Evolutionary conservation across 345 rosid genomes (phyloP).

Genomic region (Trapa bicornis): DNA sequence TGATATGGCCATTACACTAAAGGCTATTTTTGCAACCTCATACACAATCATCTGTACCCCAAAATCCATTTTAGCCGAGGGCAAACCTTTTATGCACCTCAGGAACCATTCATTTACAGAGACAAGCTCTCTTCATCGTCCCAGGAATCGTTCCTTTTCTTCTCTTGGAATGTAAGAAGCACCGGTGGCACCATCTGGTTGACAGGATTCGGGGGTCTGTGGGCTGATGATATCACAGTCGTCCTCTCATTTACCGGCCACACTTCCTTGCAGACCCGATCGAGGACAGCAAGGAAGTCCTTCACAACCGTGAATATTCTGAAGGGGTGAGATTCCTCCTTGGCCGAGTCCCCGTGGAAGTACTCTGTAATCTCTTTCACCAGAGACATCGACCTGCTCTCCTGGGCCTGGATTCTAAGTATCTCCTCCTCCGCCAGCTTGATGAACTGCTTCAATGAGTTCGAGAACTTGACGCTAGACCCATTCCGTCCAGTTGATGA

Average conservation of each 20-base stretch:
- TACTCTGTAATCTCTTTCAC: constrained; percentile 96
- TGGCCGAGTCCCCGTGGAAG: constrained; percentile 98
- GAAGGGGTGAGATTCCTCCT: constrained; percentile 97
- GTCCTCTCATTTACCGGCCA: constrained; percentile 84
- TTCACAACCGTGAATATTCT: constrained; percentile 95
- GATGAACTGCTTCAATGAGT: constrained; percentile 57
- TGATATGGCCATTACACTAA: no score
- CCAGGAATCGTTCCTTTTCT: constrained; percentile 30
- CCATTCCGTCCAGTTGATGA: constrained; percentile 25
- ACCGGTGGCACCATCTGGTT: constrained; percentile 46
- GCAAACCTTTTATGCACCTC: background rate
- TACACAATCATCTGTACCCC: constrained; percentile 20
- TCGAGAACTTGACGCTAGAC: constrained; percentile 43
- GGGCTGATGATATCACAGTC: constrained; percentile 68
- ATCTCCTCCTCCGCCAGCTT: constrained; percentile 70
- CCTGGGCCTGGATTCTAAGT: constrained; percentile 77
- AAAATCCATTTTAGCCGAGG: constrained; percentile 18
- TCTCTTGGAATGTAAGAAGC: constrained; percentile 30
- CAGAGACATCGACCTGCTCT: constrained; percentile 68
- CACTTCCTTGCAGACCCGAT: constrained; percentile 93
- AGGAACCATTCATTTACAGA: constrained; percentile 17
- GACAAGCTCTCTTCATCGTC: constrained; percentile 44
- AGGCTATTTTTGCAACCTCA: background rate
- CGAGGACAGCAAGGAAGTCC: constrained; percentile 73
- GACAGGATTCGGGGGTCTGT: constrained; percentile 70